phyloP scores from a whole-genome alignment of 2,329 filamentous ascomycete genomes.

The Pseudogymnoascus sp. region DNA sequence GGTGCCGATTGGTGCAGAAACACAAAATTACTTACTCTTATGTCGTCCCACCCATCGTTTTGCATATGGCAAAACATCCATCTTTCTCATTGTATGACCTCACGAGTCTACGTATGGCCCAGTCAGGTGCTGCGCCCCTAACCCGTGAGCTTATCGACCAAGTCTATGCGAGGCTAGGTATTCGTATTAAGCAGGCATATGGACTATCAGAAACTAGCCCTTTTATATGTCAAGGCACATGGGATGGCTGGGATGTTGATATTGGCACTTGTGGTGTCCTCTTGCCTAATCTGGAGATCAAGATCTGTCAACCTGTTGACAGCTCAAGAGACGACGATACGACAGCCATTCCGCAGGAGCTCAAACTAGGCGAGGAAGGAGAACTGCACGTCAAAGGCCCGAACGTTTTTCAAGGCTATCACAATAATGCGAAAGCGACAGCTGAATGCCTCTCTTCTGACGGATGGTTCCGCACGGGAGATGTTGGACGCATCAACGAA shows the following conservation, averaged over 20 bases:
- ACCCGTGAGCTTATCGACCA: constrained; percentile 68
- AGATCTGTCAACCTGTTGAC: neutral
- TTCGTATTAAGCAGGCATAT: constrained; percentile 82
- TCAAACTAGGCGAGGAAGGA: constrained; percentile 8
- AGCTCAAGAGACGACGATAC: neutral
- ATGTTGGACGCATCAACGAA: constrained; percentile 37
- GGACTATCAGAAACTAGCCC: constrained; percentile 82
- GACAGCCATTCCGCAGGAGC: neutral
- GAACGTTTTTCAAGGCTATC: constrained; percentile 33
- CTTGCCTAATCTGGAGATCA: neutral
- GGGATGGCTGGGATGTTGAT: constrained; percentile 35
- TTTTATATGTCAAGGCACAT: constrained; percentile 60
- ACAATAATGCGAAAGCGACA: constrained; percentile 28
- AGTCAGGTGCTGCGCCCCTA: constrained; percentile 74
- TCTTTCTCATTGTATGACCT: constrained; percentile 71
- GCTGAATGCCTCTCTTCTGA: constrained; percentile 21
- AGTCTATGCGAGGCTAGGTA: constrained; percentile 61
- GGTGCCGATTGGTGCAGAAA: constrained; percentile 67
- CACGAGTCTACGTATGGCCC: constrained; percentile 69
- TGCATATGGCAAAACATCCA: constrained; percentile 71
- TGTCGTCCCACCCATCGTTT: constrained; percentile 72
- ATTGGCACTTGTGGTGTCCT: neutral
- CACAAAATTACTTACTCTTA: constrained; percentile 67
- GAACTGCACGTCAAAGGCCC: constrained; percentile 19
- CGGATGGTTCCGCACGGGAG: constrained; percentile 33